Base-by-base conservation (phyloP, 2,329 filamentous ascomycete genomes). In the Penicillium sp. region DNA sequence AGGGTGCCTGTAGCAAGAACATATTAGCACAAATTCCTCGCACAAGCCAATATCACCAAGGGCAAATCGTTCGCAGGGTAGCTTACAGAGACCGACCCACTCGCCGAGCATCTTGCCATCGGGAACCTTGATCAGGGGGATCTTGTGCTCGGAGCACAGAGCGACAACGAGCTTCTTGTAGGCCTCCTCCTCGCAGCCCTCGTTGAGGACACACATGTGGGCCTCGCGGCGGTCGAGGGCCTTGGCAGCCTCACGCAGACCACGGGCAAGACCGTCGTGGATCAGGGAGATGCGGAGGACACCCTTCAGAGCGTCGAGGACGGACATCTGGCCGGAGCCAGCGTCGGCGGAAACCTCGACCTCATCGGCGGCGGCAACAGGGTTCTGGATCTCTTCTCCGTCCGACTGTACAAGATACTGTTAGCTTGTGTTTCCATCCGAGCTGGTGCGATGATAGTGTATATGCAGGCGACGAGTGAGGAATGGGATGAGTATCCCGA, bases 111-210 rank as follows among this genome's bases (percentile, higher is more conserved):
- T 91, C 90, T 99, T 99, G 82, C 95, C 95, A 82, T 99, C 95
- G 72, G 93, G 94, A 68, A 99, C 95, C 91, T 99, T 98, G 88
- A 99, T 99, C 75, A 99, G 85, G 70, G 95, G 95, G 76, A 99
- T 99, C 89, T 97, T 97, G 87, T 99, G 95, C 89, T 99, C 95
- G 68, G 90, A 91, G 91, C 95, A 99, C 63, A 99, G 90, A 66
- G 95, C 95, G 73, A 98, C 91, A 75, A 99, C 94, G 70, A 99
- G 89, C 90, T 99, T 99, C 92, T 99, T 99, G 88, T 99, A 99
- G 71, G 95, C 94, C 84, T 99, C 95, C 88, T 99, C 95, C 86
- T 99, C 95, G 87, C 95, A 99, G 71, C 90, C 89, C 89, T 99
- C 95, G 89, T 99, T 99, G 75, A 99, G 89, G 72, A 99, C 95